Conservation (phyloP, 2,329 filamentous ascomycete species). For the Botrytis medusae region DNA sequence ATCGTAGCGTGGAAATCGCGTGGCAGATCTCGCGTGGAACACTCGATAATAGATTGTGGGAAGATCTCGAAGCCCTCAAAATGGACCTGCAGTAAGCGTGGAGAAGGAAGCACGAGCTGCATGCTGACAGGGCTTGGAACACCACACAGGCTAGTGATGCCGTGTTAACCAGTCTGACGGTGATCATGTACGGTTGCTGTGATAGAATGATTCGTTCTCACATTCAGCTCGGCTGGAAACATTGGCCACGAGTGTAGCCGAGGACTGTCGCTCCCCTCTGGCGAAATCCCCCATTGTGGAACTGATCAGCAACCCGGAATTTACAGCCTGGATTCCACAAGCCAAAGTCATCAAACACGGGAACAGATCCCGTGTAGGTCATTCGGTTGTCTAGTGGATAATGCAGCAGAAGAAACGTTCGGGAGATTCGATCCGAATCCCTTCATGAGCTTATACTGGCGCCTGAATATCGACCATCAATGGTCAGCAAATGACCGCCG, state of each 20-base stretch:
- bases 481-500: background rate
- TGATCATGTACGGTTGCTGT: background rate
- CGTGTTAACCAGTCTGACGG: background rate
- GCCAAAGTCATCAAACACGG: background rate
- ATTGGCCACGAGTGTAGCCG: background rate
- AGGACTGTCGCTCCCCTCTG: background rate
- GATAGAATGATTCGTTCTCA: constrained; percentile 1
- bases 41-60: background rate
- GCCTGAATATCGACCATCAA: background rate
- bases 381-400: background rate
- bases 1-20: background rate
- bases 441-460: background rate
- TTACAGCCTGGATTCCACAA: background rate
- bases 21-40: background rate
- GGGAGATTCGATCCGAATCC: background rate
- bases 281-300: background rate
- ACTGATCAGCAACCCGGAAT: background rate
- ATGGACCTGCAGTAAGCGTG: background rate
- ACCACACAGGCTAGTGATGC: background rate
- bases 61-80: background rate
- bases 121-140: background rate
- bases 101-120: background rate
- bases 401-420: background rate
- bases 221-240: background rate
- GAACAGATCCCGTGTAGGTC: background rate